A percentile compares a stretch with the other conserved stretches of the same genome.
Conservation (phyloP, 2,329 filamentous ascomycete species). For the Arthrinium puccinioides region DNA sequence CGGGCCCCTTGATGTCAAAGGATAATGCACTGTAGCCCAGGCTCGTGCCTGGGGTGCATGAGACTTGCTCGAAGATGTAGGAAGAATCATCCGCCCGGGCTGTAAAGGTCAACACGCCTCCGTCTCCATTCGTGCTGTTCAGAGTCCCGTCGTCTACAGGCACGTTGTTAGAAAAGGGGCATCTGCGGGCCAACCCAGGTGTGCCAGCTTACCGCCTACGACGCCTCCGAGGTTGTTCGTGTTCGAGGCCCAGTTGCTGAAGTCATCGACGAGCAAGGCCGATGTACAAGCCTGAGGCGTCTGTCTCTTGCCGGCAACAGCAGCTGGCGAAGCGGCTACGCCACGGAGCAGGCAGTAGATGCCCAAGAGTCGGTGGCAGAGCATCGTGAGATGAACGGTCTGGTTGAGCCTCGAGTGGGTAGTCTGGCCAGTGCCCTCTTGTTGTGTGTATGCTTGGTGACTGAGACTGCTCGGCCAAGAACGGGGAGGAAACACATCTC, state of each 20-base stretch:
- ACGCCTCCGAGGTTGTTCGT: slow-evolving; percentile 15
- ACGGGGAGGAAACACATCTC: too few species aligned
- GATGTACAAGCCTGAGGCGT: slow-evolving; percentile 16
- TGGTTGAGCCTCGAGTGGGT: too few species aligned
- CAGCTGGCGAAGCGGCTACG: not conserved
- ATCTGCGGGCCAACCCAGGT: too few species aligned
- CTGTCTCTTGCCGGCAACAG: not conserved
- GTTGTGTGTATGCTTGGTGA: too few species aligned
- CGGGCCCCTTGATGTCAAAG: slow-evolving; percentile 20
- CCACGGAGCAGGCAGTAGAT: not conserved
- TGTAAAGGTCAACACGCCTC: slow-evolving; percentile 17
- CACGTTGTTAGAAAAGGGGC: slow-evolving; percentile 3
- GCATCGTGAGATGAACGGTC: too few species aligned
- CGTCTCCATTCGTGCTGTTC: slow-evolving; percentile 11
- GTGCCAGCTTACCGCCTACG: slow-evolving; percentile 17
- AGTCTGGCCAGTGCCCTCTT: too few species aligned
- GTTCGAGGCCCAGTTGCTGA: slow-evolving; percentile 19
- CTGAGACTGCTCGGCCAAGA: too few species aligned
- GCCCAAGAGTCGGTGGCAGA: not conserved
- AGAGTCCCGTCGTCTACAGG: slow-evolving; percentile 20
- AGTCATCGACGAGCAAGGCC: slow-evolving; percentile 25
- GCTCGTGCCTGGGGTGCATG: slow-evolving; percentile 13
- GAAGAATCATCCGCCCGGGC: slow-evolving; percentile 14
- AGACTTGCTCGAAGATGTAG: slow-evolving; percentile 21
- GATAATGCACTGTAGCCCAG: slow-evolving; percentile 16